Percentiles rank a stretch among this genome's conserved stretches.
These are phyloP conservation scores for Arthrobotrys megalospora DNA, from an alignment of 2,329 filamentous ascomycete species.

Conservation along the genomic window DNA sequence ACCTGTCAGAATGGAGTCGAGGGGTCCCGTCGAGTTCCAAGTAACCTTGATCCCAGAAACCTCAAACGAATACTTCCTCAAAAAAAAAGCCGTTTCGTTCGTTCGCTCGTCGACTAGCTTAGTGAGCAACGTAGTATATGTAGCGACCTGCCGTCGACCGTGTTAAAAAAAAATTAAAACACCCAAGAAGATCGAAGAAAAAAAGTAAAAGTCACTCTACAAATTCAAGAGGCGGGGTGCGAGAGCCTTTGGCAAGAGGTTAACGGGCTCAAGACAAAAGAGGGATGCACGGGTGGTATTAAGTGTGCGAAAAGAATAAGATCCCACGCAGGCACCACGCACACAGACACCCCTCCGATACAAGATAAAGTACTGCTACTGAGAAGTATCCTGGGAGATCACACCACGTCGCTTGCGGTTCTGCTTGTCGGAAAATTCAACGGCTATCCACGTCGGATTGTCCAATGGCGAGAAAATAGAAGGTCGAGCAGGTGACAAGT, in stretches of 20 bases:
- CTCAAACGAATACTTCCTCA: constrained; percentile 6
- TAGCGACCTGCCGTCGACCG: background rate
- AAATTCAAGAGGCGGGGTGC: constrained; percentile 44
- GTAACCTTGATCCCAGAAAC: constrained; percentile 51
- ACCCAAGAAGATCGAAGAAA: background rate
- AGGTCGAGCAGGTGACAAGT: constrained; percentile 53
- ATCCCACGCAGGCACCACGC: constrained; percentile 38
- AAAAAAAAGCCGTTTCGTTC: constrained; percentile 12
- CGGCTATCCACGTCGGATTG: constrained; percentile 52
- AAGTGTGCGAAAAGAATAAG: constrained; percentile 32
- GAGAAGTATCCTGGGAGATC: constrained; percentile 47
- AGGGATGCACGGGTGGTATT: constrained; percentile 40
- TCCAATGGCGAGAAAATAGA: constrained; percentile 40
- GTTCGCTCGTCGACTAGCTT: constrained; percentile 1
- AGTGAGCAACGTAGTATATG: background rate
- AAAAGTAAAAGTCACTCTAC: constrained; percentile 17
- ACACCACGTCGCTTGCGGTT: constrained; percentile 61
- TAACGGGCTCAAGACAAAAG: constrained; percentile 1
- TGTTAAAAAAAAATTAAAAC: constrained; percentile 6
- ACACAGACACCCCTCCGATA: constrained; percentile 25
- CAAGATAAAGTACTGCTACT: constrained; percentile 10
- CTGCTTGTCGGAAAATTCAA: constrained; percentile 58
- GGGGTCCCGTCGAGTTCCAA: background rate
- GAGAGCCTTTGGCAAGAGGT: constrained; percentile 14
- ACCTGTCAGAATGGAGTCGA: constrained; percentile 6